These are phyloP conservation scores for Coemansia sp. DNA, from an alignment of 192 early-diverging fungal species.

Conservation along the genomic window DNA sequence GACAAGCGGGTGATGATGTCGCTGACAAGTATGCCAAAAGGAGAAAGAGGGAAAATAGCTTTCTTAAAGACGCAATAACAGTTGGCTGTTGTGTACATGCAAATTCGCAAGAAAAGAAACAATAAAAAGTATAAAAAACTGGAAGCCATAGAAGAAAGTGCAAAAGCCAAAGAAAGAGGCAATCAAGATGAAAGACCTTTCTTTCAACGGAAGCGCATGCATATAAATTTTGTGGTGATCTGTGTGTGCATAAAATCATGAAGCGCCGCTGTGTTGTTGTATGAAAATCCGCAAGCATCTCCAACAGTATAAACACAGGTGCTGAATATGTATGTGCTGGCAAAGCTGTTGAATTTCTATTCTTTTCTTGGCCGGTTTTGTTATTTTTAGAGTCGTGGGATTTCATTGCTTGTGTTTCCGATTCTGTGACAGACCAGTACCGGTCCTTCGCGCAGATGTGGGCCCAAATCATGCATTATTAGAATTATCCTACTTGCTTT, in stretches of 20 bases:
- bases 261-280: too few relatives aligned
- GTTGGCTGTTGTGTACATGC: neutral
- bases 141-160: neutral
- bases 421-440: neutral
- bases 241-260: too few relatives aligned
- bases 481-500: neutral
- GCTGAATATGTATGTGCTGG: too few relatives aligned
- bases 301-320: too few relatives aligned
- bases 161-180: neutral
- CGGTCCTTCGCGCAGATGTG: neutral
- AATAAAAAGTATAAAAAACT: neutral
- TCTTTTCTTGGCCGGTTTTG: neutral
- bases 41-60: neutral
- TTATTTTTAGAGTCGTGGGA: neutral
- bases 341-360: neutral
- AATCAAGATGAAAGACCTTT: too few relatives aligned
- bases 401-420: neutral
- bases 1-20: neutral
- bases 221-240: too few relatives aligned
- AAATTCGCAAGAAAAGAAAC: neutral
- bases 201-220: too few relatives aligned
- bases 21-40: neutral
- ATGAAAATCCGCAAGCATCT: too few relatives aligned
- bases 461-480: neutral
- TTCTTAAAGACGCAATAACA: neutral